Percentiles rank a stretch among this genome's conserved stretches.
Evolutionary conservation across 176 grass and related monocot genomes (phyloP).

Genomic region (Phragmites australis): DNA sequence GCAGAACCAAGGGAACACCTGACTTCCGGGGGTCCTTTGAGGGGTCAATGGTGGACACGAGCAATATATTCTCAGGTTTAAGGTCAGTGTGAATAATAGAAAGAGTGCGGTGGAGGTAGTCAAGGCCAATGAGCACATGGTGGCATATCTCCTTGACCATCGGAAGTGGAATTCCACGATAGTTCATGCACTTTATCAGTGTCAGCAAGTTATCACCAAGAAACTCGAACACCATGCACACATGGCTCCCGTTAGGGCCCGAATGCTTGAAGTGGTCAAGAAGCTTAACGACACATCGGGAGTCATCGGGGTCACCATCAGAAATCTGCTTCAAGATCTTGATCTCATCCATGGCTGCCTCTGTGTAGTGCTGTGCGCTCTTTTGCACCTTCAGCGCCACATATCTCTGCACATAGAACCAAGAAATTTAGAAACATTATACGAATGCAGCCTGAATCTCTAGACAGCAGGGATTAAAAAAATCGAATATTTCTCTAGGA

Average conservation of each 20-base stretch:
- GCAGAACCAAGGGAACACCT: slow-evolving; percentile 53
- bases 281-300: slow-evolving; percentile 88
- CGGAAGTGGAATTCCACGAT: slow-evolving; percentile 68
- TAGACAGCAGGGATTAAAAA: background rate
- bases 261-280: slow-evolving; percentile 99
- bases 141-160: slow-evolving; percentile 95
- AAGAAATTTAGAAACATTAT: slow-evolving; percentile 29
- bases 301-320: slow-evolving; percentile 69
- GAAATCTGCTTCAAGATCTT: slow-evolving; percentile 98
- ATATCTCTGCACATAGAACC: slow-evolving; percentile 63
- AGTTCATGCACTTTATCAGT: slow-evolving; percentile 88
- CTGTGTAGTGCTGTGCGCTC: slow-evolving; percentile 94
- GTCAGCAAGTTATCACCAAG: slow-evolving; percentile 95
- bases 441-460: background rate
- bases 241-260: slow-evolving; percentile 86
- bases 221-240: slow-evolving; percentile 99
- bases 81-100: slow-evolving; percentile 97
- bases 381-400: slow-evolving; percentile 98
- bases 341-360: slow-evolving; percentile 98
- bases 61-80: slow-evolving; percentile 97
- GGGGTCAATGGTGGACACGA: slow-evolving; percentile 77
- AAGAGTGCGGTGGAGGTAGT: slow-evolving; percentile 81
- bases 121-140: slow-evolving; percentile 80
- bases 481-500: background rate
- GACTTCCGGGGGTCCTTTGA: slow-evolving; percentile 80